phyloP scores from a whole-genome alignment of 345 rosid genomes.

The Salix arbutifolia region DNA sequence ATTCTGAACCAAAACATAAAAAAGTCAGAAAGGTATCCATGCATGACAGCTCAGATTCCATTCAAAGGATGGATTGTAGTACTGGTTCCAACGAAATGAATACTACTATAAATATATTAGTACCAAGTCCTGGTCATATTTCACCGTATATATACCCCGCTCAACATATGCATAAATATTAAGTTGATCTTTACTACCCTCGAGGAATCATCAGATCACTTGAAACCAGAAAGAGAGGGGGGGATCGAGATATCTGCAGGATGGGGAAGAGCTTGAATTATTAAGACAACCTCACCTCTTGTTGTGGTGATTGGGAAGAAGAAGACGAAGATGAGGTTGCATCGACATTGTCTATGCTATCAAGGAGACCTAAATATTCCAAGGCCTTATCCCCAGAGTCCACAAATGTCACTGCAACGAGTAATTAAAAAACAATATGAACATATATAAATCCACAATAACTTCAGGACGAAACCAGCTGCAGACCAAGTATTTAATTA shows the following conservation, averaged over 20 bases:
- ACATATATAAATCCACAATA: background rate
- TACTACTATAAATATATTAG: background rate
- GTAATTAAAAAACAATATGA: background rate
- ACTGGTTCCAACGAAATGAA: background rate
- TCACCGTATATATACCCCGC: background rate
- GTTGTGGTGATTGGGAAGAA: constrained; percentile 15
- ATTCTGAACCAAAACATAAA: background rate
- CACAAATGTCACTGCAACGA: constrained; percentile 45
- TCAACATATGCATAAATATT: too few relatives aligned
- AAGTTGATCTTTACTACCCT: background rate
- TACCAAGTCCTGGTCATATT: background rate
- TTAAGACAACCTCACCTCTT: constrained; percentile 17
- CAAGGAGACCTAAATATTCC: constrained; percentile 47
- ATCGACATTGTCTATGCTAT: constrained; percentile 6
- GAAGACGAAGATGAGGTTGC: constrained; percentile 15
- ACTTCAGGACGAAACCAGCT: background rate
- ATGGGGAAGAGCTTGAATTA: background rate
- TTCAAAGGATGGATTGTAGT: background rate
- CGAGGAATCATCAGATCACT: background rate
- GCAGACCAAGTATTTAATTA: background rate
- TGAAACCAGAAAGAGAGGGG: background rate
- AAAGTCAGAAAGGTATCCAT: background rate
- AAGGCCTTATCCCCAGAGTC: constrained; percentile 59
- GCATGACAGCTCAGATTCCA: background rate
- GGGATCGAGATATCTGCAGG: background rate